These are phyloP conservation scores for Rhizomucor pusillus DNA, from an alignment of 371 early-diverging fungal species.

Conservation along the genomic window DNA sequence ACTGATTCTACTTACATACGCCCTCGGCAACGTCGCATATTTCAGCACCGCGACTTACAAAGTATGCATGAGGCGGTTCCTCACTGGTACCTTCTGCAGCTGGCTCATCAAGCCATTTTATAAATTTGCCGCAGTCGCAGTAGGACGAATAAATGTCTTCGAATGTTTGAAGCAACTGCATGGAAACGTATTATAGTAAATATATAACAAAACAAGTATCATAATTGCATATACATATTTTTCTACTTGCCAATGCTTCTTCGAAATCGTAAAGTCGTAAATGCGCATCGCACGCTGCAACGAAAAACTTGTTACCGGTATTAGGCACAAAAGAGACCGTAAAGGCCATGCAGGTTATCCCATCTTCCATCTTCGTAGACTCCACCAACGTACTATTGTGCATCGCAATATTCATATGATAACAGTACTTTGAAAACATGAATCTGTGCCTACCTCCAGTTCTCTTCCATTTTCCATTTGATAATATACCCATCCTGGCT, in stretches of 20 bases:
- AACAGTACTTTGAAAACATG: neutral
- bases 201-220: too few species aligned
- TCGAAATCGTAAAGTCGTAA: conserved; percentile 90
- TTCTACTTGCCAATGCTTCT: conserved; percentile 49
- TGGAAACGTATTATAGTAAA: neutral
- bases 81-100: conserved; percentile 6
- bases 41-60: conserved; percentile 87
- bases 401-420: neutral
- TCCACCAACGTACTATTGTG: conserved; percentile 47
- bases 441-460: conserved; percentile 58
- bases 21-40: conserved; percentile 80
- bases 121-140: conserved; percentile 87
- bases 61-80: conserved; percentile 50
- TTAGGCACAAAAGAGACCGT: conserved; percentile 88
- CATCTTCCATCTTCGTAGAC: conserved; percentile 68
- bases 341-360: conserved; percentile 93
- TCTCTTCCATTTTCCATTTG: conserved; percentile 78
- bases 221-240: neutral
- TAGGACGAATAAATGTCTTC: conserved; percentile 82
- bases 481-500: conserved; percentile 93
- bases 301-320: conserved; percentile 87
- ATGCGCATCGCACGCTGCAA: conserved; percentile 86
- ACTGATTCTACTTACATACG: conserved; percentile 55
- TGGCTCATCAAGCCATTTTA: conserved; percentile 61
- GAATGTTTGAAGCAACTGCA: conserved; percentile 73